A percentile compares a stretch with the other conserved stretches of the same genome.
These are phyloP conservation scores for Colletotrichum truncatum DNA, from an alignment of 2,329 filamentous ascomycete species.

Conservation along the genomic window DNA sequence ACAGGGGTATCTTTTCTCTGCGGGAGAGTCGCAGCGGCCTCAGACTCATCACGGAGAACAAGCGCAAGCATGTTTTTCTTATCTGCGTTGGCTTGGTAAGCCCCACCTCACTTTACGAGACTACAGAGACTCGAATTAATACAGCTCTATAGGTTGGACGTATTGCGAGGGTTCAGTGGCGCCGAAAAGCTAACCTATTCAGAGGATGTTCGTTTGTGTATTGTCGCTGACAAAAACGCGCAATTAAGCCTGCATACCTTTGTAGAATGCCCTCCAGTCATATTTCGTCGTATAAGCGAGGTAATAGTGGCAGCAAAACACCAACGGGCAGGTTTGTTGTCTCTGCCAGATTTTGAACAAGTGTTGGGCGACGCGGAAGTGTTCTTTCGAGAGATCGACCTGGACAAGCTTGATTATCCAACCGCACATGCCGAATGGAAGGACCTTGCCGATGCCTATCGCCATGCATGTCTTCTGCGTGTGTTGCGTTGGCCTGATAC, in stretches of 20 bases:
- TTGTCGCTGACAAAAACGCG: conserved; percentile 34
- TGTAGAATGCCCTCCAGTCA: conserved; percentile 37
- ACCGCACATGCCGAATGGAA: conserved; percentile 38
- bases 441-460: conserved; percentile 38
- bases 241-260: conserved; percentile 35
- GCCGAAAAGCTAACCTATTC: conserved; percentile 41
- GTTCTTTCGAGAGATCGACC: conserved; percentile 38
- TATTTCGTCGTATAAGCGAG: conserved; percentile 37
- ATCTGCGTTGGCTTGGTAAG: conserved; percentile 37
- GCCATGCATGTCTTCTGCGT: conserved; percentile 40
- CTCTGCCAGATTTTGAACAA: conserved; percentile 18
- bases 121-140: background rate
- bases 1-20: conserved; percentile 40
- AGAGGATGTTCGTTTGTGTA: conserved; percentile 34
- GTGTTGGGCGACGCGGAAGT: conserved; percentile 33
- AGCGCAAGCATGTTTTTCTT: conserved; percentile 36
- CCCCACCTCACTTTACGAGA: background rate
- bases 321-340: conserved; percentile 14
- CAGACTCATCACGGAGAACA: conserved; percentile 26
- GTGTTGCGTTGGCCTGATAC: conserved; percentile 37
- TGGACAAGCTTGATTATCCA: conserved; percentile 36
- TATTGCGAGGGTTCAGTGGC: conserved; percentile 40
- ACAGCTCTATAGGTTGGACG: conserved; percentile 34
- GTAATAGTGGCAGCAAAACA: conserved; percentile 36
- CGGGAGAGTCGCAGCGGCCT: conserved; percentile 31